A percentile compares a stretch with the other conserved stretches of the same genome.
Evolutionary conservation across 2,329 filamentous ascomycete genomes (phyloP).

Genomic region (Magnaporthales sp.): DNA sequence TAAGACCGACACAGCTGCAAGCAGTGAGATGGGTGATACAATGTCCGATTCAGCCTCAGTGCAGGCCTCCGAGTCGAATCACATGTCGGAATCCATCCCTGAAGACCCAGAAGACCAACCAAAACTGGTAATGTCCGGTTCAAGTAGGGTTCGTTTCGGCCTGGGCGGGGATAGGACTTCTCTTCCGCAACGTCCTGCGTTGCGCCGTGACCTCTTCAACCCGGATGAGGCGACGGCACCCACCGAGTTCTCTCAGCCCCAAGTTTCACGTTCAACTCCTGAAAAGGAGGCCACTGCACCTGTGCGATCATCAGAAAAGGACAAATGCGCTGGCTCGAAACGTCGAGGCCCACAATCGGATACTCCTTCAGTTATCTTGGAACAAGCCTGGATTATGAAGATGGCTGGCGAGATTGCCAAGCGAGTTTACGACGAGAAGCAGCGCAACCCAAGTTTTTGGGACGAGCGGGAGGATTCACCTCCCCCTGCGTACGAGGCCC

Average conservation of each 20-base stretch:
- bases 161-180: conserved; percentile 19
- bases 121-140: conserved; percentile 9
- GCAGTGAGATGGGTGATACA: conserved; percentile 41
- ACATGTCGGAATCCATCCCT: conserved; percentile 45
- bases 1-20: conserved; percentile 35
- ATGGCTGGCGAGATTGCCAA: conserved; percentile 88
- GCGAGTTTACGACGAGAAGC: conserved; percentile 82
- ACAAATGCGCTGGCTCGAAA: neutral
- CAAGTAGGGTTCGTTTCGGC: conserved; percentile 33
- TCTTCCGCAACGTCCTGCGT: conserved; percentile 19
- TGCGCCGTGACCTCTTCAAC: conserved; percentile 25
- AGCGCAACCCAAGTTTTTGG: conserved; percentile 42
- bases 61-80: conserved; percentile 51
- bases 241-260: conserved; percentile 6
- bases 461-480: conserved; percentile 47
- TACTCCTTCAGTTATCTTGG: conserved; percentile 53
- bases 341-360: conserved; percentile 29
- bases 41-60: conserved; percentile 40
- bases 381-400: conserved; percentile 83
- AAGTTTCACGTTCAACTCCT: neutral
- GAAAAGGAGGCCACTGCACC: neutral
- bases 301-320: neutral
- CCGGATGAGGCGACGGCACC: conserved; percentile 17
- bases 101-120: conserved; percentile 49
- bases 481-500: conserved; percentile 54